Base-by-base conservation (phyloP, 345 rosid genomes). In the Populus tremula region DNA sequence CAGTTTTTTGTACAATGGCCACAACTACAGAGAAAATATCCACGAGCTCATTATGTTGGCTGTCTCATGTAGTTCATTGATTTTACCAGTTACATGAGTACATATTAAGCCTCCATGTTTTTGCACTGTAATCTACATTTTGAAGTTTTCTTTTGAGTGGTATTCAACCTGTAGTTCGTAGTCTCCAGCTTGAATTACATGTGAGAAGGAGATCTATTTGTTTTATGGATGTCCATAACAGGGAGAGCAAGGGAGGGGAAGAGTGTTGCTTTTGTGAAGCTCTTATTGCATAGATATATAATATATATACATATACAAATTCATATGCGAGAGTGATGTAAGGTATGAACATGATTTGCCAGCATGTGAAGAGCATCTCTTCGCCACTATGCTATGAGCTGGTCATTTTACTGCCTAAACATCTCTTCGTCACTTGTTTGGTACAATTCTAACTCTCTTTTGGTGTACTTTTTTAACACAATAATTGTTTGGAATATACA, bases 1-100 rank as follows among this genome's bases (percentile, higher is more conserved):
- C 91, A 90, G 69, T 88, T 93, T 81, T 93, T 82, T 76, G 97
- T 93, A 78, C 98, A 95, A 53, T 95, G 99, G 98, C 94, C 99
- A 9, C 91, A 91, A 62, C 85, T 92, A 35, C 91, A 87, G 80
- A 86, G 79, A 67, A 81, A 88, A 59, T 90, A 92, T 77, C 86
- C 94, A 36, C 90, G 89, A 73, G 88, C 94, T 74, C 90, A 86
- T 59, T 87, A 91, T 78, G 97, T 92, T 71, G 97, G 97, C 36
- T 84, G 98, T 80, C 90, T 92, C 76, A 96, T 93, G 98, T 92
- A 82, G 72, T 65, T 39, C 54, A 35, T 11, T 20, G 25, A 36
- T 8, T 41, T 8, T 31, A 25, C 29, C 31, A 29, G 70, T 71
- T 63, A 12, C 31, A 25, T 18, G 69, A 27, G 69, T 41, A 25